Percentiles rank a stretch among this genome's conserved stretches.
phyloP scores from a whole-genome alignment of 495 filamentous ascomycete species.

The Amphirosellinia nigrospora region DNA sequence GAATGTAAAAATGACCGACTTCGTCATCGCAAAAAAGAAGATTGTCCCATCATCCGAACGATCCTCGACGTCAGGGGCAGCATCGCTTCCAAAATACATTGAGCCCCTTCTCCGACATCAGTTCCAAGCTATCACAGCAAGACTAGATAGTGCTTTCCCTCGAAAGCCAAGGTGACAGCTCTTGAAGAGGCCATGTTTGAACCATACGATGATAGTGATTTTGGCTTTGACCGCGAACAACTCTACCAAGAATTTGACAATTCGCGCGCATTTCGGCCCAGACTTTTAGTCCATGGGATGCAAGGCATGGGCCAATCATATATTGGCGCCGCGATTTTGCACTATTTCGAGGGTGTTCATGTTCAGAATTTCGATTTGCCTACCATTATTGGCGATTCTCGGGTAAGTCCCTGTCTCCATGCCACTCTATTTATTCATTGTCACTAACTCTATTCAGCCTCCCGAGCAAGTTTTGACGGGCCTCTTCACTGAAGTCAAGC shows the following conservation, averaged over 20 bases:
- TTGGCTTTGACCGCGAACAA: constrained; percentile 80
- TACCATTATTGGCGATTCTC: constrained; percentile 66
- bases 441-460: constrained; percentile 54
- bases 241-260: constrained; percentile 91
- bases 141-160: constrained; percentile 80
- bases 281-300: constrained; percentile 77
- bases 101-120: constrained; percentile 81
- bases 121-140: constrained; percentile 66
- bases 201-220: constrained; percentile 75
- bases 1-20: constrained; percentile 85
- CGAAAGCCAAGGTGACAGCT: constrained; percentile 80
- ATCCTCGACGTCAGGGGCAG: constrained; percentile 79
- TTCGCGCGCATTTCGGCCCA: constrained; percentile 85
- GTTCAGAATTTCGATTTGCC: constrained; percentile 95
- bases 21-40: constrained; percentile 95
- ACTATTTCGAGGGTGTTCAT: constrained; percentile 90
- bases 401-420: constrained; percentile 61
- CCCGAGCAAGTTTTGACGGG: constrained; percentile 87
- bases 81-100: constrained; percentile 74
- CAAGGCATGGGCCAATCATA: constrained; percentile 95
- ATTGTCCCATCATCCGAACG: constrained; percentile 94
- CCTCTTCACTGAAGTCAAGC: constrained; percentile 86
- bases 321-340: constrained; percentile 81
- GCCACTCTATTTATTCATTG: constrained; percentile 11
- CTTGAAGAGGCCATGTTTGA: constrained; percentile 95